phyloP scores from a whole-genome alignment of 2,329 filamentous ascomycete species.

The Seiridium unicorne region DNA sequence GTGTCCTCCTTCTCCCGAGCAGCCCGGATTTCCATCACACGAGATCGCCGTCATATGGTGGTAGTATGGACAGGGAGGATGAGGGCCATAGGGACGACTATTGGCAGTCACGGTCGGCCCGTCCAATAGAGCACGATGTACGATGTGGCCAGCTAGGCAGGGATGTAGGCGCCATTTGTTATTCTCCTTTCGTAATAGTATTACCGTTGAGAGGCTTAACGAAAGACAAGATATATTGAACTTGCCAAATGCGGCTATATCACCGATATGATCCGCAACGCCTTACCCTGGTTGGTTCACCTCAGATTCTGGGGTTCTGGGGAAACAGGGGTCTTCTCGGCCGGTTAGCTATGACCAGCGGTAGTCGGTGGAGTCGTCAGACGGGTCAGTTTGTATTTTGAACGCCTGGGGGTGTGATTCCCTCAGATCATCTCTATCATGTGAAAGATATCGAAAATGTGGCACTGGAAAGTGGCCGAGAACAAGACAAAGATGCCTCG shows the following conservation, averaged over 20 bases:
- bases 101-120: not conserved
- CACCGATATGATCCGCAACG: not conserved
- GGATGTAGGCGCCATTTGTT: not conserved
- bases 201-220: not conserved
- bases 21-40: not conserved
- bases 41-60: not conserved
- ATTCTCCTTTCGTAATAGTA: conserved; percentile 6
- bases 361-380: not conserved
- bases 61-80: not conserved
- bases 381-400: not conserved
- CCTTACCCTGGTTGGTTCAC: not conserved
- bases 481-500: not conserved
- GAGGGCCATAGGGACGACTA: not conserved
- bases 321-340: conserved; percentile 2
- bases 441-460: not conserved
- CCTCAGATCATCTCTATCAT: not conserved
- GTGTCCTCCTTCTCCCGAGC: not conserved
- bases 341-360: not conserved
- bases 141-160: not conserved
- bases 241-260: conserved; percentile 1
- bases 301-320: not conserved
- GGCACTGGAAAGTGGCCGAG: not conserved
- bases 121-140: not conserved
- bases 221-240: conserved; percentile 6
- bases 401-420: not conserved